Conservation (phyloP, 306 rosid genomes). For the Rosa persica region DNA sequence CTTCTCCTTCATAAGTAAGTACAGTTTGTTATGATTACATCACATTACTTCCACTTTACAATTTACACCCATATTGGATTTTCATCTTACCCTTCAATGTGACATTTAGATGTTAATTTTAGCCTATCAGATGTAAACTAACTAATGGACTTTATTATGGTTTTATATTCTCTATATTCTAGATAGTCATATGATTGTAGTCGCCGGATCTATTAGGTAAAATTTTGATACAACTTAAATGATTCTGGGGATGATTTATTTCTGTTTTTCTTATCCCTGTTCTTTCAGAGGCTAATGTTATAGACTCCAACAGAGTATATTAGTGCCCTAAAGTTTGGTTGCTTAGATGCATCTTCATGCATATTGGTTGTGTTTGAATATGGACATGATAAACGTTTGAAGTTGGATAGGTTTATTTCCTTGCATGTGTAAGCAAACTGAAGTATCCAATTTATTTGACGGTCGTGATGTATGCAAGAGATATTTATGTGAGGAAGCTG, state of each 20-base stretch:
- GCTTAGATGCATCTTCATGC: neutral
- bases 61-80: neutral
- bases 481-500: neutral
- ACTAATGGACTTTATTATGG: neutral
- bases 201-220: neutral
- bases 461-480: neutral
- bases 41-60: neutral
- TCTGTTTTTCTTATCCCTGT: too few species aligned
- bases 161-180: neutral
- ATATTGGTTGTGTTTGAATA: neutral
- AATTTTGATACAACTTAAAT: neutral
- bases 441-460: neutral
- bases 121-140: neutral
- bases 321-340: neutral
- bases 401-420: neutral
- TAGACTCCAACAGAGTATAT: neutral
- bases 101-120: neutral
- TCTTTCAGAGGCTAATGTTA: neutral
- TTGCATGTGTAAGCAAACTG: neutral
- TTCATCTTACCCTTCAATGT: neutral
- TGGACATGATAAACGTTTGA: neutral
- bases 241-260: neutral
- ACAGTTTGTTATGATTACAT: neutral
- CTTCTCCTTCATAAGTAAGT: conserved; percentile 84
- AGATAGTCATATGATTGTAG: neutral